Conservation (phyloP, 164 flowering plant genomes). For the Chimonanthus praecox region DNA sequence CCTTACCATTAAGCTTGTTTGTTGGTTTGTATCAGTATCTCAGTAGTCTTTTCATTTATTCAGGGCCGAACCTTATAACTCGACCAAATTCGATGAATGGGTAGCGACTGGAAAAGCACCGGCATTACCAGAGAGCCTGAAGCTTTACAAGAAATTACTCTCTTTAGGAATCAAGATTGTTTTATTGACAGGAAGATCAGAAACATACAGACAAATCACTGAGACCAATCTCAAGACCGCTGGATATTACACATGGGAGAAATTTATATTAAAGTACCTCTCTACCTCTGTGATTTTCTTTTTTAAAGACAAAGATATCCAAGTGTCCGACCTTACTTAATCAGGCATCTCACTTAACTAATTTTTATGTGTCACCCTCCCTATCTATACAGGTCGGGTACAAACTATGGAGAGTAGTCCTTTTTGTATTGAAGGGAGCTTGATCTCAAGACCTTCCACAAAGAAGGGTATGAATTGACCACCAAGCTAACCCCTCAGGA, state of each 20-base stretch:
- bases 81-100: conserved; percentile 30
- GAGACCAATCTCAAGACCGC: conserved; percentile 14
- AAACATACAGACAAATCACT: conserved; percentile 17
- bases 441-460: too few relatives aligned
- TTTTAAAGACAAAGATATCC: not conserved
- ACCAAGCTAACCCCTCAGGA: too few relatives aligned
- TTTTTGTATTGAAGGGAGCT: too few relatives aligned
- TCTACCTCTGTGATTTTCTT: not conserved
- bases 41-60: not conserved
- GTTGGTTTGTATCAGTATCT: not conserved
- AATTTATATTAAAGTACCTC: not conserved
- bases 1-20: too few relatives aligned
- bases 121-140: conserved; percentile 32
- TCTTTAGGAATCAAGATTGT: conserved; percentile 34
- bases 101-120: conserved; percentile 31
- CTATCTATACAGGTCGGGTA: too few relatives aligned
- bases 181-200: conserved; percentile 38
- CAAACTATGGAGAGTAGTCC: too few relatives aligned
- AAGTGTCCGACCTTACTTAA: not conserved
- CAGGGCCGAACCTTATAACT: conserved; percentile 30
- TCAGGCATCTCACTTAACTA: too few relatives aligned
- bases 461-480: too few relatives aligned
- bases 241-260: not conserved
- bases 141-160: conserved; percentile 34
- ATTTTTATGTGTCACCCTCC: not conserved